Base-by-base conservation (phyloP, 331 rosid genomes). In the Dryas integrifolia region DNA sequence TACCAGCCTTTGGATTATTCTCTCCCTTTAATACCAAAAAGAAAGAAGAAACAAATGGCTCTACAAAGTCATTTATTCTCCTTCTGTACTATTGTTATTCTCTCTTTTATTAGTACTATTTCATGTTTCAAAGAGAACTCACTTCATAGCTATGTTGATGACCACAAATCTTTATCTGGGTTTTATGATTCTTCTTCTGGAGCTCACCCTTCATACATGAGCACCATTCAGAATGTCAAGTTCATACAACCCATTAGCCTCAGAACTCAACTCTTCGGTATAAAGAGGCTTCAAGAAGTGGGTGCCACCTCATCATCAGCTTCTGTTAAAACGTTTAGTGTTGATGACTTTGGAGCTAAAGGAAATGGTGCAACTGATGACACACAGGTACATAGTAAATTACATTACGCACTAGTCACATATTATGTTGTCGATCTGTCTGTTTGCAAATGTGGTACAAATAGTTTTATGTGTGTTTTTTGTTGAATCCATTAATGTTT, bases 271-370 rank as follows among this genome's bases (percentile, higher is more conserved):
- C 76, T 58, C 47, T 71, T 45, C 47, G 30, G 75, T 8, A 39
- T 24, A 2, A 39, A 48, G 49, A 61, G 40, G 67, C 14, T 40
- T 14, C 1, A 9, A 5, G 7, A 10, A 62, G 7, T 38, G 3
- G 0, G 18, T 21, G 0, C 21, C 11, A 58, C 49, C 6, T 15
- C 9, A 16, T 18, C 65, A 4, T 35, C 72, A 40, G 26, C 14
- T 12, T 69, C 79, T n/a, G 66, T 30, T 15, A 52, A 44, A 63
- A 69, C 4, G 14, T 9, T 93, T 39, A 81, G 60, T 58, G 91
- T 90, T 15, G 82, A 85, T 51, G 75, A 89, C n/a, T 89, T 75
- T 76, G 97, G 96, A 68, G 96, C 96, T 43, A 69, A 47, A 77
- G 70, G 89, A 45, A 77, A 81, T 39, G 92, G 88, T 41, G 79